These are phyloP conservation scores for Pyrenochaeta sp. DNA, from an alignment of 2,329 filamentous ascomycete species.

Conservation along the genomic window DNA sequence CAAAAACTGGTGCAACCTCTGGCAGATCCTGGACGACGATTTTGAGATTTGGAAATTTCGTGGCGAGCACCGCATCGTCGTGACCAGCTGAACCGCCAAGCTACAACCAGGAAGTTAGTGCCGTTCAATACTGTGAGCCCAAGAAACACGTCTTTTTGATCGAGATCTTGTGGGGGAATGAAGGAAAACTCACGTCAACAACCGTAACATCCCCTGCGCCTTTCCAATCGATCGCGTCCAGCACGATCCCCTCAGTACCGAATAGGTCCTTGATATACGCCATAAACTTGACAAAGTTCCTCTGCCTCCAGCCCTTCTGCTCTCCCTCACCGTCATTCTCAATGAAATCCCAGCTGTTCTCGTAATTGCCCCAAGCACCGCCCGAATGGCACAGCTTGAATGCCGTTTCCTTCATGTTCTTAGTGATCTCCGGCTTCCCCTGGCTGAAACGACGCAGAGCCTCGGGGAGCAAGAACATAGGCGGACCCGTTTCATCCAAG, in stretches of 20 bases:
- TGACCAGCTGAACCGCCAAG: constrained; percentile 43
- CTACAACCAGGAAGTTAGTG: constrained; percentile 14
- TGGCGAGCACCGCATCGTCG: constrained; percentile 40
- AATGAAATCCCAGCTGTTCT: constrained; percentile 39
- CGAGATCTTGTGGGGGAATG: not conserved
- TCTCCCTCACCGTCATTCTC: constrained; percentile 43
- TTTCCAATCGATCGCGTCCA: constrained; percentile 39
- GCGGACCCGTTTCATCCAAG: constrained; percentile 35
- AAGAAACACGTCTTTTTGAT: not conserved
- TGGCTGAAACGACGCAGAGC: constrained; percentile 36
- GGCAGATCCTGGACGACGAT: constrained; percentile 45
- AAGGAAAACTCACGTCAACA: constrained; percentile 35
- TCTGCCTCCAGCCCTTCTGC: constrained; percentile 41
- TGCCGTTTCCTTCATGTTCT: constrained; percentile 35
- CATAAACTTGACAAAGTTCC: constrained; percentile 46
- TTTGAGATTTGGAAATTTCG: constrained; percentile 35
- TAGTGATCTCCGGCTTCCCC: constrained; percentile 34
- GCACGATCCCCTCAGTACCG: constrained; percentile 33
- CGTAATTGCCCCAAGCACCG: constrained; percentile 31
- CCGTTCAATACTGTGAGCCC: not conserved
- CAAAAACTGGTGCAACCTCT: constrained; percentile 33
- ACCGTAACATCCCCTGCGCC: constrained; percentile 31
- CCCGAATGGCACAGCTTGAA: constrained; percentile 41
- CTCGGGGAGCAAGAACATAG: constrained; percentile 40
- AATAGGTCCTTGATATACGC: constrained; percentile 45